A percentile compares a stretch with the other conserved stretches of the same genome.
Conservation (phyloP, 805 yeast genomes). For the Kazachstania psychrophila region DNA sequence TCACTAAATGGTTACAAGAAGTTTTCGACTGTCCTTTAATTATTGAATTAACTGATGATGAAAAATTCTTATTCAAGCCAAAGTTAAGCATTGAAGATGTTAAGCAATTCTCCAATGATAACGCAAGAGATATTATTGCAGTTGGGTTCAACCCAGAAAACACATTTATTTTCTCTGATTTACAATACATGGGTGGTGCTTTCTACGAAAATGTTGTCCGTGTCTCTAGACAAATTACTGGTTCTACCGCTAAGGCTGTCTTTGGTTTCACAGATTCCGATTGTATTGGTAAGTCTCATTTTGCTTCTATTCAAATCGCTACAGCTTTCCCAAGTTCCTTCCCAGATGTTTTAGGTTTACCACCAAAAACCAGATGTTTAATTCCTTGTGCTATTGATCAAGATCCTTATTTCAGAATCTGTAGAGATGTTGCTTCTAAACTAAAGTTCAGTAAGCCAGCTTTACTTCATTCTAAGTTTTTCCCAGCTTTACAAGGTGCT, state of each 20-base stretch:
- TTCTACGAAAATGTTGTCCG: slow-evolving; percentile 92
- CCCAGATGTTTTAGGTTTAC: slow-evolving; percentile 83
- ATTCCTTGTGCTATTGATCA: slow-evolving; percentile 99
- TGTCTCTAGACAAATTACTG: slow-evolving; percentile 87
- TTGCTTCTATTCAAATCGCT: slow-evolving; percentile 93
- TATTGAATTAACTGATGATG: slow-evolving; percentile 92
- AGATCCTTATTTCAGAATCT: slow-evolving; percentile 95
- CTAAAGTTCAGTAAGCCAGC: slow-evolving; percentile 86
- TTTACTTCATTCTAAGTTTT: slow-evolving; percentile 85
- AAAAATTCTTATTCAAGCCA: slow-evolving; percentile 89
- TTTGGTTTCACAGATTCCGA: slow-evolving; percentile 94
- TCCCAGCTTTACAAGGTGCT: slow-evolving; percentile 97
- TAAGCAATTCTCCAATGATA: slow-evolving; percentile 65
- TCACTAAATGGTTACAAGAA: slow-evolving; percentile 97
- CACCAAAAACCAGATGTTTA: slow-evolving; percentile 86
- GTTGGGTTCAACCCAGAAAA: slow-evolving; percentile 92
- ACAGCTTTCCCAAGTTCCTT: slow-evolving; percentile 93
- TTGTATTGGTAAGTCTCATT: slow-evolving; percentile 88
- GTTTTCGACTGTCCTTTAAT: slow-evolving; percentile 95
- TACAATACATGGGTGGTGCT: slow-evolving; percentile 85
- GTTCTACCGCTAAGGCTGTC: slow-evolving; percentile 94
- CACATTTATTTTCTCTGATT: slow-evolving; percentile 90
- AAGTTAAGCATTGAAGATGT: slow-evolving; percentile 84
- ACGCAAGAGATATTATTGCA: slow-evolving; percentile 87
- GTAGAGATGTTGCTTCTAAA: slow-evolving; percentile 95